Conservation (phyloP, 225 moss, liverwort and hornwort genomes). For the Ulota crispa region DNA sequence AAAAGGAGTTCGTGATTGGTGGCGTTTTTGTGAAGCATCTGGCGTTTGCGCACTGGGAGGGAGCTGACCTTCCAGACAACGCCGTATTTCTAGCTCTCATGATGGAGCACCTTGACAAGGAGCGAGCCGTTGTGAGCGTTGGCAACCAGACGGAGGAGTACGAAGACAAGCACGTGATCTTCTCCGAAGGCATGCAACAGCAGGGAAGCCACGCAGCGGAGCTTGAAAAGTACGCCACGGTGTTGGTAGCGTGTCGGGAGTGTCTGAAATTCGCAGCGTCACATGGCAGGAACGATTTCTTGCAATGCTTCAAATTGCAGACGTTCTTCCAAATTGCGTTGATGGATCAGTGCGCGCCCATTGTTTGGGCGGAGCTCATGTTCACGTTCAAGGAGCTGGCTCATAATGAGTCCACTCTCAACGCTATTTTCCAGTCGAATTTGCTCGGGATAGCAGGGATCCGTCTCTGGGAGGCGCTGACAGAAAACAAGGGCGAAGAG, state of each 20-base stretch:
- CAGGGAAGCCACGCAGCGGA: constrained; percentile 31
- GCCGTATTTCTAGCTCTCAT: constrained; percentile 59
- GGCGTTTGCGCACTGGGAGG: constrained; percentile 78
- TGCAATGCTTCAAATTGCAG: constrained; percentile 50
- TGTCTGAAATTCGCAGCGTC: constrained; percentile 74
- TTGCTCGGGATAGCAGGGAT: constrained; percentile 62
- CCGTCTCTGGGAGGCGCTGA: constrained; percentile 69
- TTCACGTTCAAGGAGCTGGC: constrained; percentile 66
- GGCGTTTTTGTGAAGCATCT: constrained; percentile 78
- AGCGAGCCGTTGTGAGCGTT: constrained; percentile 47
- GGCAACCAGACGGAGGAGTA: constrained; percentile 40
- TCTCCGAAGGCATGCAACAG: constrained; percentile 51
- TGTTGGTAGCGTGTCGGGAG: constrained; percentile 69
- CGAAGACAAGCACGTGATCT: constrained; percentile 59
- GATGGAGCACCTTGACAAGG: constrained; percentile 66
- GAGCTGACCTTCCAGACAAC: constrained; percentile 64
- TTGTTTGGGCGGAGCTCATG: constrained; percentile 68
- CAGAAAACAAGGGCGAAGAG: constrained; percentile 41
- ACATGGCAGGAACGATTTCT: constrained; percentile 64
- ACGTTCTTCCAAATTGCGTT: constrained; percentile 57
- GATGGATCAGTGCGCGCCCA: constrained; percentile 49
- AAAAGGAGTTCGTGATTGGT: constrained; percentile 75
- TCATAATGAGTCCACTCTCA: constrained; percentile 47
- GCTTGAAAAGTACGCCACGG: constrained; percentile 70
- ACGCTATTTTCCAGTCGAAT: constrained; percentile 65